phyloP scores from a whole-genome alignment of 2,329 filamentous ascomycete genomes.

The Rhynchosporium secalis region DNA sequence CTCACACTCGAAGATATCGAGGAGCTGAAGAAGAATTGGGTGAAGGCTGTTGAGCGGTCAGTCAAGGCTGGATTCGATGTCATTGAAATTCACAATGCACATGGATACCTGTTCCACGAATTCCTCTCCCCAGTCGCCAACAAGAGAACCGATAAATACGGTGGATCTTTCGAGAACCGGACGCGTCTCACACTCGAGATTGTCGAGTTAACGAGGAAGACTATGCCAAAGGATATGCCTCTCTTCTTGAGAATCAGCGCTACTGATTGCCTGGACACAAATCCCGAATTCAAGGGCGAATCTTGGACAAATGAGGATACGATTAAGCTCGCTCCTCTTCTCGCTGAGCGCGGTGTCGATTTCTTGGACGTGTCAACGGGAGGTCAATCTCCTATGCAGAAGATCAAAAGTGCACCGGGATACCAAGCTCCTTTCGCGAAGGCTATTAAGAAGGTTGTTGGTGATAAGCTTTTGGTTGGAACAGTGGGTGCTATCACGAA shows the following conservation, averaged over 20 bases:
- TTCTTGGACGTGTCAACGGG: conserved; percentile 72
- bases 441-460: conserved; percentile 70
- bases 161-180: conserved; percentile 71
- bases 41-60: conserved; percentile 57
- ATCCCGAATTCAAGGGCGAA: conserved; percentile 52
- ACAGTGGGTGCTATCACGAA: conserved; percentile 52
- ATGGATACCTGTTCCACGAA: conserved; percentile 72
- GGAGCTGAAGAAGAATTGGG: conserved; percentile 62
- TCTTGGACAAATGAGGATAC: conserved; percentile 70
- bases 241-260: conserved; percentile 73
- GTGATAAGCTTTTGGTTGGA: conserved; percentile 53
- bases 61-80: conserved; percentile 68
- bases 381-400: conserved; percentile 61
- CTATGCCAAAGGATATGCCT: conserved; percentile 67
- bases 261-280: conserved; percentile 71
- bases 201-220: conserved; percentile 59
- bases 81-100: conserved; percentile 78
- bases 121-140: conserved; percentile 74
- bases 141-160: conserved; percentile 65
- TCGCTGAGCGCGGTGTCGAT: conserved; percentile 70
- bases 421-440: conserved; percentile 74
- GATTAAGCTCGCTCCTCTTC: conserved; percentile 58
- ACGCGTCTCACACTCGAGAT: conserved; percentile 67
- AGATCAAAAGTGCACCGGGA: conserved; percentile 57
- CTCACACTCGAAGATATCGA: conserved; percentile 70